Evolutionary conservation across 306 rosid genomes (phyloP).

Genomic region (Cucurbita moschata): DNA sequence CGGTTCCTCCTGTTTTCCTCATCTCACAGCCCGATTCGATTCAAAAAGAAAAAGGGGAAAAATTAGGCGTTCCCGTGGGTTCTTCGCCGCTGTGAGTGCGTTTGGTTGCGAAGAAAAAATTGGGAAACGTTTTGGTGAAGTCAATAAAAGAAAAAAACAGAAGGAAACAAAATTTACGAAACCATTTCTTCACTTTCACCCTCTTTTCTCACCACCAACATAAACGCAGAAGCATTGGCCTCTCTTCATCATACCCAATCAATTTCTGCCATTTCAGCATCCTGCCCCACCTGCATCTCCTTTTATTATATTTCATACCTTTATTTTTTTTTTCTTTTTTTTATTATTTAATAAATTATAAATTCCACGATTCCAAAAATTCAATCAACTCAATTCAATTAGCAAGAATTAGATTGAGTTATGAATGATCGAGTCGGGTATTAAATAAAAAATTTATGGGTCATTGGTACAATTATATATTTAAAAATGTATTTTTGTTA

Average conservation of each 20-base stretch:
- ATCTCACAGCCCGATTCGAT: conserved; percentile 14
- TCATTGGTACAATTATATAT: too few relatives aligned
- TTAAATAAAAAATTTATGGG: too few relatives aligned
- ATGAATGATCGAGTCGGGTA: too few relatives aligned
- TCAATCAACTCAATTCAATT: too few relatives aligned
- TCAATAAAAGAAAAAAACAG: not conserved
- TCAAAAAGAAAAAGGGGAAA: not conserved
- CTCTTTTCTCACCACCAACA: not conserved
- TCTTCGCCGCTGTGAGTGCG: conserved; percentile 1
- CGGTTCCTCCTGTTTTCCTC: conserved; percentile 86
- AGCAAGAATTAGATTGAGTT: too few relatives aligned
- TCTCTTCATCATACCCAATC: not conserved
- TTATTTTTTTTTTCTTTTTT: not conserved
- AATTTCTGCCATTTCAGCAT: conserved; percentile 1
- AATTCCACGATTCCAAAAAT: too few relatives aligned
- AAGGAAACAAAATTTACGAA: not conserved
- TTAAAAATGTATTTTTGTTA: too few relatives aligned
- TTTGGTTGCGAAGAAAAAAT: not conserved
- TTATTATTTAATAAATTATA: too few relatives aligned
- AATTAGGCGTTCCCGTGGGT: not conserved
- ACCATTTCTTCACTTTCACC: not conserved
- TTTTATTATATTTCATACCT: not conserved
- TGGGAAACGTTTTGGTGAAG: not conserved
- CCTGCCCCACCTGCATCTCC: not conserved
- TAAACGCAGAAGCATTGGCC: not conserved